A percentile compares a stretch with the other conserved stretches of the same genome.
These are phyloP conservation scores for Blastocystis sp. DNA, from an alignment of 352 stramenopile species.

Conservation along the genomic window DNA sequence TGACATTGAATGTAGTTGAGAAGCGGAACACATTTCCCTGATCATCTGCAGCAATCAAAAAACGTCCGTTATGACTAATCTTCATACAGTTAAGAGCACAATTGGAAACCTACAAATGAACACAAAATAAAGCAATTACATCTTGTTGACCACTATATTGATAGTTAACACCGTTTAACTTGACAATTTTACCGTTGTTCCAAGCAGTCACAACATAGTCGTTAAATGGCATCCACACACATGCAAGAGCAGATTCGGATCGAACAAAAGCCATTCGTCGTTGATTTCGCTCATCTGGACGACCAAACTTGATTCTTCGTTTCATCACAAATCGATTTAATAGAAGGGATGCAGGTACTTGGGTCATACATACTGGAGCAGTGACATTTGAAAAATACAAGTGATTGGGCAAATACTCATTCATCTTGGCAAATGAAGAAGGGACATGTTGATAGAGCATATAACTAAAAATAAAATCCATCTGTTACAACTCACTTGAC, in stretches of 20 bases:
- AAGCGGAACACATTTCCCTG: conserved; percentile 39
- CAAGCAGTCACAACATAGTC: conserved; percentile 27
- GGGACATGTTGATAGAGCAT: conserved; percentile 51
- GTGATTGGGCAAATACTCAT: conserved; percentile 48
- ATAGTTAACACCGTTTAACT: conserved; percentile 47
- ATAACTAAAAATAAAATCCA: background rate
- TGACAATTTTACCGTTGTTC: conserved; percentile 47
- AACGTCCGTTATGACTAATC: conserved; percentile 33
- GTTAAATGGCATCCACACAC: conserved; percentile 40
- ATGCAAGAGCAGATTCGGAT: background rate
- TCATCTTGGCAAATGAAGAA: conserved; percentile 12
- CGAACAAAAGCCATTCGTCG: background rate
- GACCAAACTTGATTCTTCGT: conserved; percentile 19
- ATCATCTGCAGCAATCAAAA: conserved; percentile 24
- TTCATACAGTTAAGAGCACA: conserved; percentile 39
- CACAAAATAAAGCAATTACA: background rate
- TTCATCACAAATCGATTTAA: conserved; percentile 54
- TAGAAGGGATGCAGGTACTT: conserved; percentile 13
- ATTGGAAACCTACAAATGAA: conserved; percentile 27
- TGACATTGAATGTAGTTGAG: background rate
- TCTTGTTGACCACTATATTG: background rate
- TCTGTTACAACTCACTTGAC: conserved; percentile 10
- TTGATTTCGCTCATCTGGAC: background rate
- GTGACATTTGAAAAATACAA: conserved; percentile 33
- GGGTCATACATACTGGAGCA: conserved; percentile 28